These are phyloP conservation scores for Rostrohypoxylon terebratum DNA, from an alignment of 495 filamentous ascomycete species.

Conservation along the genomic window DNA sequence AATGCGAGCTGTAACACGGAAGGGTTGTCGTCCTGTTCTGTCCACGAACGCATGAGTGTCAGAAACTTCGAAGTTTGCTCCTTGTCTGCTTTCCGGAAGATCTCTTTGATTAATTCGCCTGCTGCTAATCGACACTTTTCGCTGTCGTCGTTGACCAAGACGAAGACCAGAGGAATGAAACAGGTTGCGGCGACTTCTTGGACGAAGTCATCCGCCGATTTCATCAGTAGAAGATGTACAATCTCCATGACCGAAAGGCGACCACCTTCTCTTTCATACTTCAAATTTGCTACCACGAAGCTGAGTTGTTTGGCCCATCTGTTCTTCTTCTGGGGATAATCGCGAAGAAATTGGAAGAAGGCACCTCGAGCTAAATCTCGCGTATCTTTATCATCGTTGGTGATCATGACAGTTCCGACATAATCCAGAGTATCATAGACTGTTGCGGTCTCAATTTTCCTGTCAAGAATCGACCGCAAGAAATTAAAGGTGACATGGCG, in stretches of 20 bases:
- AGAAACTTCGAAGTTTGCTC: constrained; percentile 77
- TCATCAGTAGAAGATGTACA: constrained; percentile 82
- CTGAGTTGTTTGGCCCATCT: constrained; percentile 87
- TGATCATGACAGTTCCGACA: constrained; percentile 94
- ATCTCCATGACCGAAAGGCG: constrained; percentile 92
- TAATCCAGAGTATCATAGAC: constrained; percentile 92
- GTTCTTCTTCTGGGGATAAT: constrained; percentile 91
- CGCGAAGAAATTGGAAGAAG: constrained; percentile 92
- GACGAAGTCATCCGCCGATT: constrained; percentile 80
- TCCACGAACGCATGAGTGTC: constrained; percentile 77
- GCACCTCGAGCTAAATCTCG: constrained; percentile 87
- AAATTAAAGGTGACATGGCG: constrained; percentile 95
- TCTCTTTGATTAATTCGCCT: constrained; percentile 78
- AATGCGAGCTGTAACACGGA: constrained; percentile 77
- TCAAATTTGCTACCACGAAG: constrained; percentile 90
- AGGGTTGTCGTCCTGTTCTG: constrained; percentile 75
- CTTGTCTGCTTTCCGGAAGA: constrained; percentile 81
- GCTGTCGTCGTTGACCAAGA: constrained; percentile 88
- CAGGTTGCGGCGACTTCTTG: constrained; percentile 84
- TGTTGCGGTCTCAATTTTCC: constrained; percentile 84
- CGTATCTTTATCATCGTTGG: constrained; percentile 86
- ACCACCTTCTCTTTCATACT: constrained; percentile 88
- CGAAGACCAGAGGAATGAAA: constrained; percentile 87
- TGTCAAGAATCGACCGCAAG: constrained; percentile 82
- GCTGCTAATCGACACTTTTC: constrained; percentile 87